These are phyloP conservation scores for Fusarium veterinarium DNA, from an alignment of 2,329 filamentous ascomycete species.

Conservation along the genomic window DNA sequence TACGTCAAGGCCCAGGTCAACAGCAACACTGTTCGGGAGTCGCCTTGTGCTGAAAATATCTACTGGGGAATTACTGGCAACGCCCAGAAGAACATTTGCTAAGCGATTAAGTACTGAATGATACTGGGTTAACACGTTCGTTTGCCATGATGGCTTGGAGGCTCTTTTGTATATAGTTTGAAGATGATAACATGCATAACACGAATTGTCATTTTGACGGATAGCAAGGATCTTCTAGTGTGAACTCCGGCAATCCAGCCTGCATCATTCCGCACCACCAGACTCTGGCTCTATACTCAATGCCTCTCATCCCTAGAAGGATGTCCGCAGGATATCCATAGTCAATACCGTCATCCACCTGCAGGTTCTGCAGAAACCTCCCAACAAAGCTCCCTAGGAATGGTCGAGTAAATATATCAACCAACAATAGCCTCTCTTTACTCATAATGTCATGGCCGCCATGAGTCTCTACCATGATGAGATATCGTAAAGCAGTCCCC, in stretches of 20 bases:
- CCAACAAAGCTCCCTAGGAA: constrained; percentile 14
- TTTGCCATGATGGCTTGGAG: not conserved
- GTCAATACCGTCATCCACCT: constrained; percentile 17
- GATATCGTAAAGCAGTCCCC: constrained; percentile 11
- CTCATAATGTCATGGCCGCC: not conserved
- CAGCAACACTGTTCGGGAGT: constrained; percentile 62
- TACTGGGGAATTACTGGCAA: constrained; percentile 62
- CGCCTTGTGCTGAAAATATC: constrained; percentile 65
- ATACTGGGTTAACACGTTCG: not conserved
- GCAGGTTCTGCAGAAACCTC: not conserved
- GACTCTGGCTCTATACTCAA: constrained; percentile 22
- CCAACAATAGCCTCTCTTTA: not conserved
- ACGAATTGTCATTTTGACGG: not conserved
- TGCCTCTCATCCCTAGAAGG: not conserved
- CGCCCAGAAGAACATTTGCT: constrained; percentile 55
- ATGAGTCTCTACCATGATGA: constrained; percentile 11
- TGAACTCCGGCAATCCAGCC: not conserved
- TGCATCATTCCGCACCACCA: constrained; percentile 21
- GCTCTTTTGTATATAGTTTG: not conserved
- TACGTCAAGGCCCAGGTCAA: constrained; percentile 62
- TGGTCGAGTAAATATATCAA: not conserved
- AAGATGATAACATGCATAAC: not conserved
- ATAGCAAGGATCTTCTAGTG: not conserved
- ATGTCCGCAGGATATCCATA: constrained; percentile 2
- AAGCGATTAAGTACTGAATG: not conserved